Percentiles rank a stretch among this genome's conserved stretches.
These are phyloP conservation scores for Hydrangea macrophylla DNA, from an alignment of 148 eudicot species.

Conservation along the genomic window DNA sequence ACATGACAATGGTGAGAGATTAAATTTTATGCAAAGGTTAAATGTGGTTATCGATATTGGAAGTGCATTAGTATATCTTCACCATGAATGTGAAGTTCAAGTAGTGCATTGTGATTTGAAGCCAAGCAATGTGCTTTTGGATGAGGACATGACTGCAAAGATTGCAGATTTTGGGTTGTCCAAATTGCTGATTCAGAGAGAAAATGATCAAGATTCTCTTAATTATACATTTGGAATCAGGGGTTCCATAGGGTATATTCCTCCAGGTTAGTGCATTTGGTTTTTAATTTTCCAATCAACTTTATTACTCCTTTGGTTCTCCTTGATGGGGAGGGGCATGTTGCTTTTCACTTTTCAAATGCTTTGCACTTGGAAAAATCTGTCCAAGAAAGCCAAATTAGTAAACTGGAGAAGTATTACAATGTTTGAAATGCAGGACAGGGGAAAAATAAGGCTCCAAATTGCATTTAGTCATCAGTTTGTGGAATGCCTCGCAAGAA, in stretches of 20 bases:
- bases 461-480: no score
- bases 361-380: no score
- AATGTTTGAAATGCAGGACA: no score
- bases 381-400: no score
- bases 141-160: slow-evolving; percentile 55
- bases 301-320: no score
- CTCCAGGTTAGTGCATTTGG: slow-evolving; percentile 65
- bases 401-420: no score
- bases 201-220: slow-evolving; percentile 24
- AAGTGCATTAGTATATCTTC: slow-evolving; percentile 46
- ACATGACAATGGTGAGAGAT: slow-evolving; percentile 30
- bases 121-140: slow-evolving; percentile 60
- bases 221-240: slow-evolving; percentile 43
- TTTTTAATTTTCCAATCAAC: no score
- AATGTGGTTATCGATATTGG: slow-evolving; percentile 51
- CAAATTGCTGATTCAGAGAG: slow-evolving; percentile 30
- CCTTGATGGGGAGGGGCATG: no score
- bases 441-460: no score
- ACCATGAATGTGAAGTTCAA: slow-evolving; percentile 46
- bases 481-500: no score
- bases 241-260: slow-evolving; percentile 73
- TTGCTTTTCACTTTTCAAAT: no score
- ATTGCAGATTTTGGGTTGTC: slow-evolving; percentile 74
- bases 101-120: slow-evolving; percentile 74
- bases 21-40: slow-evolving; percentile 34